Base-by-base conservation (phyloP, 2,329 filamentous ascomycete genomes). In the Talaromyces pinophilus region DNA sequence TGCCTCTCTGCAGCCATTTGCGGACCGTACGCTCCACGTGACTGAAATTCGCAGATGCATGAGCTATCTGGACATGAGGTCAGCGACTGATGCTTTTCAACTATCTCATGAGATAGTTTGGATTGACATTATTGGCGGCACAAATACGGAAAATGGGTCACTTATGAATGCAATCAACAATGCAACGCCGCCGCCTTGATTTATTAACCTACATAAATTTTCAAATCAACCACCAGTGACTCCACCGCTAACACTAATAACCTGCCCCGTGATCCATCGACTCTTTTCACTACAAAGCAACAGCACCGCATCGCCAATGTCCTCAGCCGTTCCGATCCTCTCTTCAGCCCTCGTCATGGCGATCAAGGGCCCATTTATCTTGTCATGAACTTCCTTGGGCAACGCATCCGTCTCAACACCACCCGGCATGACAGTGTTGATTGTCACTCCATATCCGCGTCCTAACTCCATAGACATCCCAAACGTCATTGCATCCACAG, bases 221-320 rank as follows among this genome's bases (percentile, higher is more conserved):
- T 11, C 3, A 46, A 13, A 50, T 60, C 55, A 67, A 35, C 65
- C 65, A 15, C 65, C 73, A 55, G 72, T 77, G 25, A 78, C 71
- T 5, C 76, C 79, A 22, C 77, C 79, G 57, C 75, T 80, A 44
- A 77, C 78, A 1, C 73, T 76, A 66, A 82, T 79, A 38, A 72
- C 75, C 73, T 82, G 80, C n/a, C 76, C 81, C 0, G 81, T 82
- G n/a, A 83, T 78, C 81, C 81, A 83, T 5, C 81, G 70, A 33
- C 74, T 76, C 65, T 78, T 77, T 67, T 81, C 78, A 7, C 71
- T 76, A 1, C 73, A 79, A 2, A 82, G 63, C 54, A 82, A 66
- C 30, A 81, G 66, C 30, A 79, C 77, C 0, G 78, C 79, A 67
- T 83, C 81, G 0, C 77, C 82, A 50, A 84, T 73, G 63, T 84